These are phyloP conservation scores for Eutrema japonicum DNA, from an alignment of 345 rosid genomes.

Conservation along the genomic window DNA sequence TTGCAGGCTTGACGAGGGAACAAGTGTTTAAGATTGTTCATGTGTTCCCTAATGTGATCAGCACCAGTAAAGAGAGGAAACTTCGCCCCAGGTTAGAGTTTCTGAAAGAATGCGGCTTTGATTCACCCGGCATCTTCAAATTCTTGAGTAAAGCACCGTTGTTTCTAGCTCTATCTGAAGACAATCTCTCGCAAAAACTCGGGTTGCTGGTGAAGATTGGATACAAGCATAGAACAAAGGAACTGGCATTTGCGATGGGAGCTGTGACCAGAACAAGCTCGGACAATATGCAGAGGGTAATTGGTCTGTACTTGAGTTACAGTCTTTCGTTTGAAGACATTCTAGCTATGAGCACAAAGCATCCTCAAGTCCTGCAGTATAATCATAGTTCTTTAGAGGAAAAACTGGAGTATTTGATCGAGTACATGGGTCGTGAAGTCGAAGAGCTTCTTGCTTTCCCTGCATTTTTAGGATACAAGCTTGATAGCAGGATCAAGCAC, in stretches of 20 bases:
- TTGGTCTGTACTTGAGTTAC: slow-evolving; percentile 62
- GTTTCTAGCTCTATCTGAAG: slow-evolving; percentile 68
- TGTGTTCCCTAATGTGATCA: slow-evolving; percentile 66
- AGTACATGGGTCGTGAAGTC: slow-evolving; percentile 77
- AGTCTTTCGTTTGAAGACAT: slow-evolving; percentile 63
- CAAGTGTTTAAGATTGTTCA: slow-evolving; percentile 70
- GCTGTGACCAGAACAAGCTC: slow-evolving; percentile 80
- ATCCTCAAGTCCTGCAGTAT: slow-evolving; percentile 78
- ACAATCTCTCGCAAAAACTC: slow-evolving; percentile 61
- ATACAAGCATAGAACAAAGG: slow-evolving; percentile 59
- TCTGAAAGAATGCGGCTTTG: slow-evolving; percentile 70
- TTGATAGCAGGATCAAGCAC: slow-evolving; percentile 78
- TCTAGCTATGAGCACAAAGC: slow-evolving; percentile 75
- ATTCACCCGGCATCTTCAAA: slow-evolving; percentile 65
- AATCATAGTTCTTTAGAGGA: slow-evolving; percentile 58
- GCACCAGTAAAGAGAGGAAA: slow-evolving; percentile 73
- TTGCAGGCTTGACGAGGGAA: slow-evolving; percentile 60
- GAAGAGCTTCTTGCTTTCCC: slow-evolving; percentile 76
- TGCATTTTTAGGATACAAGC: slow-evolving; percentile 80
- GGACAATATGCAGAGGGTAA: slow-evolving; percentile 75
- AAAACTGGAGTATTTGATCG: slow-evolving; percentile 74
- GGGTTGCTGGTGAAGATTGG: slow-evolving; percentile 76
- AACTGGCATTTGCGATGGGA: slow-evolving; percentile 66
- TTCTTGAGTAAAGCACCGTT: slow-evolving; percentile 73
- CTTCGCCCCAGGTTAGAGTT: slow-evolving; percentile 65